phyloP scores from a whole-genome alignment of 805 yeast species.

The Ogataea philodendri region DNA sequence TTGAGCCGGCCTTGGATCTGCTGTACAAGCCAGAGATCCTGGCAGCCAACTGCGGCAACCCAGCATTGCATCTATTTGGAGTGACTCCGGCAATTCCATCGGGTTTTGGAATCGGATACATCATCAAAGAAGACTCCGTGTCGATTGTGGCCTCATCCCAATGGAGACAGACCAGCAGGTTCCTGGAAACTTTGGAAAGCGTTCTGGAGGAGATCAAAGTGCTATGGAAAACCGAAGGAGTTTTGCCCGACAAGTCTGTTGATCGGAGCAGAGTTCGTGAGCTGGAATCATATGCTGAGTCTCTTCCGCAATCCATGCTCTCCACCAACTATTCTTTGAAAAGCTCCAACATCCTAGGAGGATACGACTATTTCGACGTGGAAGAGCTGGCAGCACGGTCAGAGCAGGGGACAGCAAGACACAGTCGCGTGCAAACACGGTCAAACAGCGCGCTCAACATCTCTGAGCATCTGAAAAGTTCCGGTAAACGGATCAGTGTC shows the following conservation, averaged over 20 bases:
- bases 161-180: constrained; percentile 58
- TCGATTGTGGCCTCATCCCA: constrained; percentile 53
- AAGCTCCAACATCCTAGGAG: constrained; percentile 46
- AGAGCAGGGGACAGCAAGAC: constrained; percentile 28
- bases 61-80: constrained; percentile 56
- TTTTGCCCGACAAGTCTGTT: constrained; percentile 7
- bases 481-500: constrained; percentile 28
- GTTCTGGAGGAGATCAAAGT: constrained; percentile 47
- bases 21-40: constrained; percentile 38
- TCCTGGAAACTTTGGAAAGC: constrained; percentile 50
- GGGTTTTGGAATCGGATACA: constrained; percentile 60
- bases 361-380: constrained; percentile 60
- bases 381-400: constrained; percentile 52
- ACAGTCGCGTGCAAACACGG: constrained; percentile 29
- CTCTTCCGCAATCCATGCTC: constrained; percentile 34
- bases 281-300: constrained; percentile 28
- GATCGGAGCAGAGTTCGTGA: constrained; percentile 24
- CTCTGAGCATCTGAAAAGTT: constrained; percentile 11
- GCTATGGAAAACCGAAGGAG: constrained; percentile 31
- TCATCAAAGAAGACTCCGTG: constrained; percentile 51
- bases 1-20: constrained; percentile 39
- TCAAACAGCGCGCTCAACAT: constrained; percentile 26
- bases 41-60: constrained; percentile 59
- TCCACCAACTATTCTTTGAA: constrained; percentile 28
- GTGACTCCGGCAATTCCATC: constrained; percentile 58